These are phyloP conservation scores for Zangia roseola DNA, from an alignment of 768 basidiomycete genomes.

Conservation along the genomic window DNA sequence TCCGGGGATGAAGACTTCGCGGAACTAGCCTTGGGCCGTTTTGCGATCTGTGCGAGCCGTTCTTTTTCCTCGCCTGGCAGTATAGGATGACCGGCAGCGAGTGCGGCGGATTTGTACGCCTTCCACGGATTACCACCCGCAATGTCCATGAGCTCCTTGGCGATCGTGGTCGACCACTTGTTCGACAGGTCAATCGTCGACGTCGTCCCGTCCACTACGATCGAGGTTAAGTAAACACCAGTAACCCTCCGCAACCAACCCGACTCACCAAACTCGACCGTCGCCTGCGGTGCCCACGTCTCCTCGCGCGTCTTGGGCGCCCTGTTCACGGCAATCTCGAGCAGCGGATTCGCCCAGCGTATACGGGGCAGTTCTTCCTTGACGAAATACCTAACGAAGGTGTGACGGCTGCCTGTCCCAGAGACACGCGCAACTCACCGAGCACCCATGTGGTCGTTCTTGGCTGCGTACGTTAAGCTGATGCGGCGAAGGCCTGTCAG, in stretches of 20 bases:
- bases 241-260: neutral
- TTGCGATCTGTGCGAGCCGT: conserved; percentile 16
- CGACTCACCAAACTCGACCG: conserved; percentile 62
- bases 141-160: conserved; percentile 67
- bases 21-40: conserved; percentile 3
- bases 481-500: conserved; percentile 50
- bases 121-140: conserved; percentile 63
- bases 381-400: conserved; percentile 57
- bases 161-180: conserved; percentile 68
- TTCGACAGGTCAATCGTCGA: conserved; percentile 53
- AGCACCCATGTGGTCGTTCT: conserved; percentile 75
- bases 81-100: conserved; percentile 46
- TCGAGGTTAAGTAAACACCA: too few species aligned
- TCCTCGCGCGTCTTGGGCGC: conserved; percentile 53
- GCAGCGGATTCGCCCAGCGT: conserved; percentile 68
- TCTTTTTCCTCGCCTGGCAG: conserved; percentile 44
- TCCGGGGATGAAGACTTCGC: conserved; percentile 16
- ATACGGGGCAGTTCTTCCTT: conserved; percentile 79
- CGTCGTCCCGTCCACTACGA: conserved; percentile 50
- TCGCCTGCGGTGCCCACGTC: conserved; percentile 58
- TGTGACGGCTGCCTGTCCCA: too few species aligned
- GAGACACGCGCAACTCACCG: conserved; percentile 43
- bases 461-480: conserved; percentile 53
- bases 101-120: conserved; percentile 49
- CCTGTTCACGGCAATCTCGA: conserved; percentile 60